These are phyloP conservation scores for Forsythia viridissima DNA, from an alignment of 257 asterid genomes.

Conservation along the genomic window DNA sequence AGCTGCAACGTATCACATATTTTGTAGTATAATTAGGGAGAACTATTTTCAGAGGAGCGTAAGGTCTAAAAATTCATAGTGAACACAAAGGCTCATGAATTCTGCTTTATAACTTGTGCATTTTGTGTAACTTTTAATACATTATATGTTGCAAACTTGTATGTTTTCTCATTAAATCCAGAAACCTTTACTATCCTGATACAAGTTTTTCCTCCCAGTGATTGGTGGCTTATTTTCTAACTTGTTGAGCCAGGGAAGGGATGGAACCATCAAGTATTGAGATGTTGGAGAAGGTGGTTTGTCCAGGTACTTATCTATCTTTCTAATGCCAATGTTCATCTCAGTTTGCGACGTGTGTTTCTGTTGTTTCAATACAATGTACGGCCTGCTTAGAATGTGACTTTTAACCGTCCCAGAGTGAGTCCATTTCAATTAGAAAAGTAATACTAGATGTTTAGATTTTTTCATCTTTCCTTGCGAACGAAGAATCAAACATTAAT, in stretches of 20 bases:
- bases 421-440: not conserved
- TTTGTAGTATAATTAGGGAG: not conserved
- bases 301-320: conserved; percentile 42
- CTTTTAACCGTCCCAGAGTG: not conserved
- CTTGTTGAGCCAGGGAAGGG: conserved; percentile 74
- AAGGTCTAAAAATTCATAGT: not conserved
- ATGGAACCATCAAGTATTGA: conserved; percentile 85
- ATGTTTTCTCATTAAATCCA: not conserved
- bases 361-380: not conserved
- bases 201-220: not conserved
- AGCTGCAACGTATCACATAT: not conserved
- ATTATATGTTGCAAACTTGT: not conserved
- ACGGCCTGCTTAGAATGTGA: not conserved
- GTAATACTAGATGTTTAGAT: not conserved
- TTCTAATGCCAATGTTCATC: not conserved
- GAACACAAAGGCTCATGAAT: not conserved
- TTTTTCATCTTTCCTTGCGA: not conserved
- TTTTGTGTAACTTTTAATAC: not conserved
- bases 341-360: not conserved
- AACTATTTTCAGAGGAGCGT: not conserved
- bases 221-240: conserved; percentile 2
- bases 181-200: not conserved
- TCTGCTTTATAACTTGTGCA: not conserved
- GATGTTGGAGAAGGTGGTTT: conserved; percentile 73
- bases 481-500: not conserved